Evolutionary conservation across 768 basidiomycete species (phyloP).

Genomic region (Boletus rex-veris): DNA sequence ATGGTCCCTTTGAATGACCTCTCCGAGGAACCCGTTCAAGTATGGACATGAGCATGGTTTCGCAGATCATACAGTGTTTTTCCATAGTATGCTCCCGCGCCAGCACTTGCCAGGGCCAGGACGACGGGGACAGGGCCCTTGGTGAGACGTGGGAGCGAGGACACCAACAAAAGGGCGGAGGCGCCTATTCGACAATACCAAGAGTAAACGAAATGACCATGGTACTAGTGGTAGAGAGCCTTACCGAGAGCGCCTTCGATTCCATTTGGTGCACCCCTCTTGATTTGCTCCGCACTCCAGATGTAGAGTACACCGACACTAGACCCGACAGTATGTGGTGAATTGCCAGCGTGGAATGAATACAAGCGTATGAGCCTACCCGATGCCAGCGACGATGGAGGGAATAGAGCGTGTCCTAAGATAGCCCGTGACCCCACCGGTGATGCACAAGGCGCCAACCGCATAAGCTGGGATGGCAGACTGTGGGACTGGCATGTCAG

Average conservation of each 20-base stretch:
- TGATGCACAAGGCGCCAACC: slow-evolving; percentile 72
- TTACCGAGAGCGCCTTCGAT: slow-evolving; percentile 74
- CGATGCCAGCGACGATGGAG: slow-evolving; percentile 77
- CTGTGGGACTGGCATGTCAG: slow-evolving; percentile 39
- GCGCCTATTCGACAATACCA: slow-evolving; percentile 47
- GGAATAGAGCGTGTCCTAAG: slow-evolving; percentile 72
- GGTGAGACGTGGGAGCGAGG: slow-evolving; percentile 65
- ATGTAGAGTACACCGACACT: slow-evolving; percentile 79
- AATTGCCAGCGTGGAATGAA: neutral
- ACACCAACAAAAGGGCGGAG: slow-evolving; percentile 68
- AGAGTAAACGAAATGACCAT: neutral
- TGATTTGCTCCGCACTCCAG: slow-evolving; percentile 74
- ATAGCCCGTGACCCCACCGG: slow-evolving; percentile 75
- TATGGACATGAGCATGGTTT: slow-evolving; percentile 6
- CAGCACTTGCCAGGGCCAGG: slow-evolving; percentile 58
- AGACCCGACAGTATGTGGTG: neutral
- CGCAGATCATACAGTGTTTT: slow-evolving; percentile 45
- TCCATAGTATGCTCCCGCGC: slow-evolving; percentile 66
- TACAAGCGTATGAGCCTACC: slow-evolving; percentile 42
- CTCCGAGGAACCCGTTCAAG: slow-evolving; percentile 1
- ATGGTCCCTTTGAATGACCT: neutral
- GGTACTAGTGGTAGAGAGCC: slow-evolving; percentile 16
- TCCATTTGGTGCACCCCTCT: slow-evolving; percentile 69
- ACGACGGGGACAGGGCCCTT: slow-evolving; percentile 74
- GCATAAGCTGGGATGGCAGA: slow-evolving; percentile 79